Evolutionary conservation across 371 early-diverging fungal species (phyloP).

Genomic region (Zopfochytrium polystomum): DNA sequence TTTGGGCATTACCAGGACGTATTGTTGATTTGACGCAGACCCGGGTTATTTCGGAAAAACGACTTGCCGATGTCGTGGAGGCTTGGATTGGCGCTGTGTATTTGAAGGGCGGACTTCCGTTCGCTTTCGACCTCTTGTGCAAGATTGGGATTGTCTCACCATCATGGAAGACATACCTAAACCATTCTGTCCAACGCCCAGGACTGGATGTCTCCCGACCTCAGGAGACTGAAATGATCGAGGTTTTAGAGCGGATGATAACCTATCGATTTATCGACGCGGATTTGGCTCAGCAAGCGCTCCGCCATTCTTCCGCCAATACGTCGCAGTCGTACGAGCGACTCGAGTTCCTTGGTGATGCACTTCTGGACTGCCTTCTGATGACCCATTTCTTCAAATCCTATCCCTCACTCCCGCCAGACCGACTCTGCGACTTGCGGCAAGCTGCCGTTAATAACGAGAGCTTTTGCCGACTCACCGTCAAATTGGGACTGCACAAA

Average conservation of each 20-base stretch:
- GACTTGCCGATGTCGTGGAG: conserved; percentile 82
- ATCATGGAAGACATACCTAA: background rate
- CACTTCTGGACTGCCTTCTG: conserved; percentile 80
- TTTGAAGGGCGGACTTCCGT: conserved; percentile 45
- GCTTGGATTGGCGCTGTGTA: conserved; percentile 80
- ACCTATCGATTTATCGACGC: conserved; percentile 68
- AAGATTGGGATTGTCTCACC: conserved; percentile 25
- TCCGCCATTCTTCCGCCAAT: conserved; percentile 68
- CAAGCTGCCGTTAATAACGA: conserved; percentile 85
- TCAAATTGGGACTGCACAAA: conserved; percentile 28
- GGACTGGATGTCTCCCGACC: background rate
- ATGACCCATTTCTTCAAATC: conserved; percentile 73
- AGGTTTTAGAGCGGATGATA: conserved; percentile 49
- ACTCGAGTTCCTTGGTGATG: conserved; percentile 91
- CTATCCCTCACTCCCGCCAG: conserved; percentile 65
- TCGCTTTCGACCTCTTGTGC: conserved; percentile 19
- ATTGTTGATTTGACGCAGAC: background rate
- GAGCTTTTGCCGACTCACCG: conserved; percentile 43
- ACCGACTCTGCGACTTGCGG: conserved; percentile 72
- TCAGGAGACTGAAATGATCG: background rate
- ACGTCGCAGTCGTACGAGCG: conserved; percentile 74
- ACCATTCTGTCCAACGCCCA: background rate
- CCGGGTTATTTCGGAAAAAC: conserved; percentile 29
- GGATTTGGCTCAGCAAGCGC: conserved; percentile 65
- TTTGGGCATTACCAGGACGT: conserved; percentile 28